Conservation (phyloP, 1,284 basidiomycete species). For the Moesziomyces aphidis region DNA sequence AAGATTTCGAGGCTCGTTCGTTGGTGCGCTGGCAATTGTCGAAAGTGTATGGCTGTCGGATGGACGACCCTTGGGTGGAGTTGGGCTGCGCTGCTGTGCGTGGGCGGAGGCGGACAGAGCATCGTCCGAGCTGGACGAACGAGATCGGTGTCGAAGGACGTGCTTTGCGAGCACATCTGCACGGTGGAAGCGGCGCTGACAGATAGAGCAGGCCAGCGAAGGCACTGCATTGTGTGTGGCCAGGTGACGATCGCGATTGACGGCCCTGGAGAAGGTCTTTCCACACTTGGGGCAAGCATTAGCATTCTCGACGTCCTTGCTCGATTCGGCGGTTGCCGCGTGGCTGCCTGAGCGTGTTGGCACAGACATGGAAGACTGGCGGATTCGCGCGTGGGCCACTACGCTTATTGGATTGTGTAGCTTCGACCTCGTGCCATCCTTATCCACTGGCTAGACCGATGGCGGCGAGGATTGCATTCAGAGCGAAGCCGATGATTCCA, state of each 20-base stretch:
- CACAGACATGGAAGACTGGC: too few relatives aligned
- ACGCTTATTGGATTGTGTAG: too few relatives aligned
- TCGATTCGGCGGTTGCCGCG: neutral
- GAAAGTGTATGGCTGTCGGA: too few relatives aligned
- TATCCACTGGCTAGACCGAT: too few relatives aligned
- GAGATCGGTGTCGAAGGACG: neutral
- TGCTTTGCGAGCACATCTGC: conserved; percentile 6
- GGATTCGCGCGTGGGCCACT: too few relatives aligned
- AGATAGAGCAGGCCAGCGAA: neutral
- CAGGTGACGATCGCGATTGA: conserved; percentile 7
- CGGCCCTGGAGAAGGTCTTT: conserved; percentile 2
- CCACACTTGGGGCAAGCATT: conserved; percentile 4
- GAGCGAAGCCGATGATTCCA: too few relatives aligned
- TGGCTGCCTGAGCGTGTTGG: neutral
- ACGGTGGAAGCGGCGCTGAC: conserved; percentile 2
- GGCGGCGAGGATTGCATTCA: too few relatives aligned
- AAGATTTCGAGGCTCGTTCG: neutral
- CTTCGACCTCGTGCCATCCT: too few relatives aligned
- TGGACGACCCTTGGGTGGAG: too few relatives aligned
- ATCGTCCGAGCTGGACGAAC: too few relatives aligned
- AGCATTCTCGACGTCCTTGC: neutral
- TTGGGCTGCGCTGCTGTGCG: too few relatives aligned
- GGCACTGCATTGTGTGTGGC: neutral
- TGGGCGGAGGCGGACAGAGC: too few relatives aligned
- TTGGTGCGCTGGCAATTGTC: neutral